These are phyloP conservation scores for Quercus lobata DNA, from an alignment of 331 rosid species.

Conservation along the genomic window DNA sequence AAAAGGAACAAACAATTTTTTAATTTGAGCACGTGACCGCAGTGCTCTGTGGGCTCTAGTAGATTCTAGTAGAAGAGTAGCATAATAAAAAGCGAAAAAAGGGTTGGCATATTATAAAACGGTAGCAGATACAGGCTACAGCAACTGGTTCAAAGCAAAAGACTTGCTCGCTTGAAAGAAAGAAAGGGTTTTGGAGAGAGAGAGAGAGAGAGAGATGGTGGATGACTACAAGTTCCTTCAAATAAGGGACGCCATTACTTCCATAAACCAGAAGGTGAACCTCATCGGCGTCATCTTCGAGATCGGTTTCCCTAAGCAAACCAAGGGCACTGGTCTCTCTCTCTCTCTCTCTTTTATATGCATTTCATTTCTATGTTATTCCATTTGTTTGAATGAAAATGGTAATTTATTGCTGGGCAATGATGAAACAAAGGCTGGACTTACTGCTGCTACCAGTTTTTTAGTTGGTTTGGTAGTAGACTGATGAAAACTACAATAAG, in stretches of 20 bases:
- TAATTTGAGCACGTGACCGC: no score
- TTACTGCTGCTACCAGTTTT: slow-evolving; percentile 64
- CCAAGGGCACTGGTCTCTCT: slow-evolving; percentile 46
- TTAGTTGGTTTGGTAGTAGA: slow-evolving; percentile 58
- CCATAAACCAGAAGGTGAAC: slow-evolving; percentile 35
- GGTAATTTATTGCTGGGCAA: slow-evolving; percentile 42
- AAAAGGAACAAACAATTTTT: no score
- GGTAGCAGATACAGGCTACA: no score
- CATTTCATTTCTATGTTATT: not conserved
- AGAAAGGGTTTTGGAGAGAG: not conserved
- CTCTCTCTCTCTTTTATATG: not conserved
- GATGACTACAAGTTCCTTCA: slow-evolving; percentile 29
- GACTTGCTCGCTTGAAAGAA: no score
- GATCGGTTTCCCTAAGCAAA: slow-evolving; percentile 31
- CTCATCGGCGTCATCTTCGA: slow-evolving; percentile 36
- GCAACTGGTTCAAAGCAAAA: not conserved
- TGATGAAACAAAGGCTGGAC: slow-evolving; percentile 93
- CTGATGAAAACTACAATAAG: slow-evolving; percentile 41
- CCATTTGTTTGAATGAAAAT: not conserved
- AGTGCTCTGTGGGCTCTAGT: no score
- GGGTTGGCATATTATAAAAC: no score
- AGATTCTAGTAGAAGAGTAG: no score
- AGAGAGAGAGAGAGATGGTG: slow-evolving; percentile 17
- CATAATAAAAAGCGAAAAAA: no score
- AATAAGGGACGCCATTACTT: slow-evolving; percentile 32